phyloP scores from a whole-genome alignment of 2,329 filamentous ascomycete species.

The Ophiobolus disseminans region DNA sequence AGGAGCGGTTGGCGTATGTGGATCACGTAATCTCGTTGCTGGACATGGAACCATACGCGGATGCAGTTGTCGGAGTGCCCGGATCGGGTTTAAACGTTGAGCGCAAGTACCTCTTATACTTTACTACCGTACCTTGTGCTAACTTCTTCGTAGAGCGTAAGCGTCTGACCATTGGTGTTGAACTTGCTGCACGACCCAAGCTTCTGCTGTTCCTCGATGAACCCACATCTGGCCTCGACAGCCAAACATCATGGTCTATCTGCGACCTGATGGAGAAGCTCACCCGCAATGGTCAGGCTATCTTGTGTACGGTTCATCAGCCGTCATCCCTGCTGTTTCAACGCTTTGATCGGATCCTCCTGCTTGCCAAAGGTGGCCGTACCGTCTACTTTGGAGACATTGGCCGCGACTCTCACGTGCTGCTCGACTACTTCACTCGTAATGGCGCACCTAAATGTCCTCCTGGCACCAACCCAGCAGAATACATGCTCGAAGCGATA shows the following conservation, averaged over 20 bases:
- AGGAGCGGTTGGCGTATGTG: constrained; percentile 25
- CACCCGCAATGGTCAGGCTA: constrained; percentile 77
- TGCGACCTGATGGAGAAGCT: constrained; percentile 85
- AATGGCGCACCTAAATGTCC: constrained; percentile 71
- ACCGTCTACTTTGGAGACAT: constrained; percentile 84
- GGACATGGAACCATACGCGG: constrained; percentile 27
- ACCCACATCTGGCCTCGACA: constrained; percentile 81
- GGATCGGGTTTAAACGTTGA: constrained; percentile 52
- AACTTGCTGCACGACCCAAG: constrained; percentile 45
- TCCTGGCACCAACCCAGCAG: constrained; percentile 71
- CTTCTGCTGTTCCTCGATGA: constrained; percentile 59
- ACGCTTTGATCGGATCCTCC: constrained; percentile 80
- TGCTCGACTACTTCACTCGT: constrained; percentile 76
- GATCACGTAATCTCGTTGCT: constrained; percentile 25
- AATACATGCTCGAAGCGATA: constrained; percentile 71
- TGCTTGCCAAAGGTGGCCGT: constrained; percentile 76
- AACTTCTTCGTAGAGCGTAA: constrained; percentile 58
- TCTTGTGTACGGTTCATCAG: constrained; percentile 94
- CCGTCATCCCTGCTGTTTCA: constrained; percentile 92
- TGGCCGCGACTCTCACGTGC: constrained; percentile 68
- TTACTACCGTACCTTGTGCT: not conserved
- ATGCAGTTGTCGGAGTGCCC: constrained; percentile 25
- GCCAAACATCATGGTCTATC: constrained; percentile 61
- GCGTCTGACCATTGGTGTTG: constrained; percentile 65
- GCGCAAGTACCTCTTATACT: constrained; percentile 47